phyloP scores from a whole-genome alignment of 768 basidiomycete genomes.

The Pleurotus tuoliensis region DNA sequence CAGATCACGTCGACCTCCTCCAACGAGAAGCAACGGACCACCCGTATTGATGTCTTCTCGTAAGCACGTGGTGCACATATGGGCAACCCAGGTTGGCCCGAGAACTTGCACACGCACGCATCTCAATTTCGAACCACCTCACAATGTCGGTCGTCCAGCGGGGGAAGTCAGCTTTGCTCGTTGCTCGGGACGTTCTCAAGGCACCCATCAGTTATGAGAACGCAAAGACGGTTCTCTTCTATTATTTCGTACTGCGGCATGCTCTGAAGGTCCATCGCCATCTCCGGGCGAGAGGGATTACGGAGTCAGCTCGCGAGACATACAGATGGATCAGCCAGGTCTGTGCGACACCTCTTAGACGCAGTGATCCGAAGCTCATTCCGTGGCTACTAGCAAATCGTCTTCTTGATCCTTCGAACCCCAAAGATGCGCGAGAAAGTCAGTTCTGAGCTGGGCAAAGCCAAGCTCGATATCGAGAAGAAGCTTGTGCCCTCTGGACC shows the following conservation, averaged over 20 bases:
- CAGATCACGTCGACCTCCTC: too few relatives aligned
- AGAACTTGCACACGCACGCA: neutral
- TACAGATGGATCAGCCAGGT: slow-evolving; percentile 54
- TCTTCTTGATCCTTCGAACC: slow-evolving; percentile 56
- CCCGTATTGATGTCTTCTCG: neutral
- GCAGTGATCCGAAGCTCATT: neutral
- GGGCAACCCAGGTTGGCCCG: too few relatives aligned
- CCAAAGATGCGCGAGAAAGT: slow-evolving; percentile 62
- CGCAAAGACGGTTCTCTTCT: slow-evolving; percentile 53
- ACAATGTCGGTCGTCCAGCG: neutral
- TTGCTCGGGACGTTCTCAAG: slow-evolving; percentile 1
- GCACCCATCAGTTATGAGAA: slow-evolving; percentile 31
- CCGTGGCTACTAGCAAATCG: slow-evolving; percentile 36
- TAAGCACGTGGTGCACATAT: neutral
- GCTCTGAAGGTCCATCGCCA: slow-evolving; percentile 55
- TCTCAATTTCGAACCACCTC: neutral
- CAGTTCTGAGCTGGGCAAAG: slow-evolving; percentile 57
- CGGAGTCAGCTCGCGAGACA: slow-evolving; percentile 42
- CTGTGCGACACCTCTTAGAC: slow-evolving; percentile 12
- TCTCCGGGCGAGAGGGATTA: slow-evolving; percentile 58
- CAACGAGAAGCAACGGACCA: too few relatives aligned
- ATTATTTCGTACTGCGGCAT: slow-evolving; percentile 54
- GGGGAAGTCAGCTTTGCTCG: slow-evolving; percentile 2
- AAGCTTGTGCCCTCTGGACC: slow-evolving; percentile 64
- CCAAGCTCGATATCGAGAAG: slow-evolving; percentile 60